A percentile compares a stretch with the other conserved stretches of the same genome.
Conservation (phyloP, 192 early-diverging fungal genomes). For the Backusella psychrophila region DNA sequence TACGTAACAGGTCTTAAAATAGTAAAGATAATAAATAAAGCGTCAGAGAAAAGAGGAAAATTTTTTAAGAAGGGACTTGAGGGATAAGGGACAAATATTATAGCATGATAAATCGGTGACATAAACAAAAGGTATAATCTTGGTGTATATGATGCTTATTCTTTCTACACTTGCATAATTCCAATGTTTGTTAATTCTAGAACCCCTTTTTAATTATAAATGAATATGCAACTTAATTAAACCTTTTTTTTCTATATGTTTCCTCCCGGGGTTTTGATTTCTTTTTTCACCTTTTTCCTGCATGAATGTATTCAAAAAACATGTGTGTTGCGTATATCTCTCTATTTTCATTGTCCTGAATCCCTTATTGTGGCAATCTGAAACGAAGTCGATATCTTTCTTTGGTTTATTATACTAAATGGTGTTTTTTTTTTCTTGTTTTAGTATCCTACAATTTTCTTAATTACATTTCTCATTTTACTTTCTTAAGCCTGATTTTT, state of each 20-base stretch:
- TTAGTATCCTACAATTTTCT: neutral
- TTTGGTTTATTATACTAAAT: neutral
- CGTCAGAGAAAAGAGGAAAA: neutral
- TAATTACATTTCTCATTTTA: neutral
- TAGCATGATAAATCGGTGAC: neutral
- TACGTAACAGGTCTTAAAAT: neutral
- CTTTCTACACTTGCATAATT: neutral
- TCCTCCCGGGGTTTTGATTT: slow-evolving; percentile 1
- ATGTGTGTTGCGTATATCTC: neutral
- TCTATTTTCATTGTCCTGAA: neutral
- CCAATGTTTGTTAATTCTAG: neutral
- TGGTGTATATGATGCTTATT: neutral
- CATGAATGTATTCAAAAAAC: neutral
- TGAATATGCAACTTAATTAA: neutral
- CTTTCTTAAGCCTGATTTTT: neutral
- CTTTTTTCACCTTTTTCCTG: neutral
- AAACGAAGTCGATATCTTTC: neutral
- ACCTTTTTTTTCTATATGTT: neutral
- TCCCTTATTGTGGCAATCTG: neutral
- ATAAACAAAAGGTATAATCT: neutral
- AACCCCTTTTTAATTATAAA: slow-evolving; percentile 1
- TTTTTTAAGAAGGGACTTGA: neutral
- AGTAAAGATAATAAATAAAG: neutral
- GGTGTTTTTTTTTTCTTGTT: neutral
- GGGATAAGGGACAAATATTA: neutral